Evolutionary conservation across 2,329 filamentous ascomycete genomes (phyloP).

Genomic region (Pestalotiopsis sp.): DNA sequence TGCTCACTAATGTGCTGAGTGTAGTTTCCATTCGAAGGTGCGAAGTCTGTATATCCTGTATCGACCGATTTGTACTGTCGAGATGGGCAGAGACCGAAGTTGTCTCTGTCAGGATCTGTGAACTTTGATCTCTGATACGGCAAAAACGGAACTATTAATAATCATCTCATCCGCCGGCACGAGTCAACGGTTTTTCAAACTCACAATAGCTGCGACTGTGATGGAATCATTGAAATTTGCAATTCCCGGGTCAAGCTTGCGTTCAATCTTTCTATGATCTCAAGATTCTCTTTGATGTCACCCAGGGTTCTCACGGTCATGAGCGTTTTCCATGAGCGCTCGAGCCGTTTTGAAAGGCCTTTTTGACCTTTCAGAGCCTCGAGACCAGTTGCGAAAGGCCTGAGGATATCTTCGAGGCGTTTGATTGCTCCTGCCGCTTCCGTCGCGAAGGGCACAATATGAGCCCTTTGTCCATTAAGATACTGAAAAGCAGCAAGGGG

Average conservation of each 20-base stretch:
- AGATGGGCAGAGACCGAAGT: background rate
- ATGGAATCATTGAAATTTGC: background rate
- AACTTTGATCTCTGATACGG: background rate
- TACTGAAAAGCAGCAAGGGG: background rate
- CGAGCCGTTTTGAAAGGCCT: background rate
- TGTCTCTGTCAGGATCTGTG: background rate
- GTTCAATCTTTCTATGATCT: background rate
- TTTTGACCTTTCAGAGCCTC: background rate
- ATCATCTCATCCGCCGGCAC: background rate
- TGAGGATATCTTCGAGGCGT: background rate
- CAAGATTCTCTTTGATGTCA: background rate
- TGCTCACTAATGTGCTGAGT: background rate
- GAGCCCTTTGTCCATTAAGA: background rate
- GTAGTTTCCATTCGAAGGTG: background rate
- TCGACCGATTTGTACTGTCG: background rate
- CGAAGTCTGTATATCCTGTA: background rate
- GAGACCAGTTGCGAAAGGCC: background rate
- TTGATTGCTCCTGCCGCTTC: background rate
- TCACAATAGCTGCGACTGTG: background rate
- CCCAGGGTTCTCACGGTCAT: background rate
- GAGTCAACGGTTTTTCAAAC: background rate
- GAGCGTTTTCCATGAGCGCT: background rate
- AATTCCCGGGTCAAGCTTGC: background rate
- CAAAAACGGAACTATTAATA: background rate
- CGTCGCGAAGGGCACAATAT: background rate